Percentiles rank a stretch among this genome's conserved stretches.
Conservation (phyloP, 305 asterid genomes). For the Caryopteris hybrid region DNA sequence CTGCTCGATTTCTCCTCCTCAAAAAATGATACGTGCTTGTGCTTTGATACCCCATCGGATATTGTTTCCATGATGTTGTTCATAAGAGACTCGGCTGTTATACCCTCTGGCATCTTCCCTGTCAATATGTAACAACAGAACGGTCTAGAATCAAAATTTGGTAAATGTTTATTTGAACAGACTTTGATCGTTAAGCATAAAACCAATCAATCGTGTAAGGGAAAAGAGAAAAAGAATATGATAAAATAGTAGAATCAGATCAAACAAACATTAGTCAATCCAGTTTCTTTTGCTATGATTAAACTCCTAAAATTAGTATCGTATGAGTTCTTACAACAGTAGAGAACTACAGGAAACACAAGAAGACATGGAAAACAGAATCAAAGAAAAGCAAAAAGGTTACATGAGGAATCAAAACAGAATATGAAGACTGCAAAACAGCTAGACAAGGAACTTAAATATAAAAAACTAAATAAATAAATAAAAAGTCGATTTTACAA, state of each 20-base stretch:
- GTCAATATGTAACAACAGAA: not conserved
- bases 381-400: not conserved
- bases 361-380: not conserved
- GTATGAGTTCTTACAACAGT: not conserved
- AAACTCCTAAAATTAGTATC: not conserved
- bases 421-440: too few relatives aligned
- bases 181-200: not conserved
- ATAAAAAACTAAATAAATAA: not conserved
- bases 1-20: conserved; percentile 45
- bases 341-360: not conserved
- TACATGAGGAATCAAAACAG: not conserved
- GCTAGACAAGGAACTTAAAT: not conserved
- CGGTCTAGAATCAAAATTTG: not conserved
- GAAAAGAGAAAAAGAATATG: not conserved
- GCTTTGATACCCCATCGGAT: conserved; percentile 50
- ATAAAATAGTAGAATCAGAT: not conserved
- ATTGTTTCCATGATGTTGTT: conserved; percentile 58
- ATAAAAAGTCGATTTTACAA: too few relatives aligned
- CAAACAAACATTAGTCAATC: not conserved
- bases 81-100: conserved; percentile 54
- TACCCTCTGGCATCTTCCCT: conserved; percentile 71
- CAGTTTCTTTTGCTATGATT: not conserved
- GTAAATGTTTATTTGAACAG: not conserved
- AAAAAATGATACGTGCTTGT: conserved; percentile 45
- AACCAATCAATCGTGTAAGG: not conserved